These are phyloP conservation scores for Umbelopsis isabellina DNA, from an alignment of 192 early-diverging fungal species.

Conservation along the genomic window DNA sequence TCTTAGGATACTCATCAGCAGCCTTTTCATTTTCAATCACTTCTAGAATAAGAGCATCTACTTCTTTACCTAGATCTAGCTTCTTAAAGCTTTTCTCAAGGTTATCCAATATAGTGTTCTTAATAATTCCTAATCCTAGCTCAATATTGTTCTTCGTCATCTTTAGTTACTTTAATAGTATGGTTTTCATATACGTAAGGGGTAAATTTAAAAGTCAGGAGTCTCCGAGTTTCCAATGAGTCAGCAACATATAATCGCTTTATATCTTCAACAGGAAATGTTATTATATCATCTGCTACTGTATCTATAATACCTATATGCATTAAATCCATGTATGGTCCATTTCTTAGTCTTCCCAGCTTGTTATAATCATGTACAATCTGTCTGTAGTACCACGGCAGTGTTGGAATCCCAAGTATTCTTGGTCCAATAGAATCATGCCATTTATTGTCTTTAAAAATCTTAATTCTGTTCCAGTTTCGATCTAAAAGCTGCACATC, in stretches of 20 bases:
- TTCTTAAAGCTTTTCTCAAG: background rate
- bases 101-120: background rate
- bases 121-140: conserved; percentile 1
- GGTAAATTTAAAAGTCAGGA: too few relatives aligned
- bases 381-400: background rate
- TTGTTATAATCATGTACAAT: conserved; percentile 31
- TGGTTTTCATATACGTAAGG: conserved; percentile 9
- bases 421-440: background rate
- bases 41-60: background rate
- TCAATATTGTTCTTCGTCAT: conserved; percentile 9
- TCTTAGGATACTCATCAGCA: conserved; percentile 9
- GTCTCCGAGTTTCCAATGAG: too few relatives aligned
- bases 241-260: too few relatives aligned
- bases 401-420: background rate
- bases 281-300: conserved; percentile 12
- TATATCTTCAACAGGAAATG: too few relatives aligned
- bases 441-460: background rate
- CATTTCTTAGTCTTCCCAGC: conserved; percentile 19
- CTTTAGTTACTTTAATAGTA: conserved; percentile 3
- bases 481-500: background rate
- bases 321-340: conserved; percentile 24
- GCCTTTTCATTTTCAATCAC: background rate
- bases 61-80: background rate
- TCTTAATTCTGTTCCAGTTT: background rate
- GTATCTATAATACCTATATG: conserved; percentile 25